Conservation (phyloP, 129 eudicot species). For the Flaveria robusta region DNA sequence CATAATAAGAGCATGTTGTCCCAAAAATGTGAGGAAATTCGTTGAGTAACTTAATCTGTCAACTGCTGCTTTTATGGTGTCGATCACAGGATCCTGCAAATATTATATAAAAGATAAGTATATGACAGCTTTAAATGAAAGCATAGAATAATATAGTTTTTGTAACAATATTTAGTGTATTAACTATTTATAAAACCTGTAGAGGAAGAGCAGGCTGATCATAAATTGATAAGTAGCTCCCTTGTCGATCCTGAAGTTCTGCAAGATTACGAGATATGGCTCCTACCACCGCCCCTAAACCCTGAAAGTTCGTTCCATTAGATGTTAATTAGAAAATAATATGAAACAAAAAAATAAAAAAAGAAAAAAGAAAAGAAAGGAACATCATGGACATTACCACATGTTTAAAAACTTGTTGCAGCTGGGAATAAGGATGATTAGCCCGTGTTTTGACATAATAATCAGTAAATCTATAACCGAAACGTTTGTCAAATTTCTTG, state of each 20-base stretch:
- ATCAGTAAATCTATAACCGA: slow-evolving; percentile 84
- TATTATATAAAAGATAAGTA: slow-evolving; percentile 18
- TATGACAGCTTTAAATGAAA: background rate
- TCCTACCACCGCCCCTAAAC: slow-evolving; percentile 95
- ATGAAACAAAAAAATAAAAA: background rate
- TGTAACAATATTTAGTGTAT: background rate
- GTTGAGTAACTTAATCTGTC: slow-evolving; percentile 77
- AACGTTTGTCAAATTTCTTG: slow-evolving; percentile 92
- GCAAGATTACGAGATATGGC: slow-evolving; percentile 90
- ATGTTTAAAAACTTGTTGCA: slow-evolving; percentile 94
- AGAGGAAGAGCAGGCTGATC: slow-evolving; percentile 89
- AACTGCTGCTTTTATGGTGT: slow-evolving; percentile 65
- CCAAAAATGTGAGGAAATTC: slow-evolving; percentile 72
- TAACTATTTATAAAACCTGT: slow-evolving; percentile 51
- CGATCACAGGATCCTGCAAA: slow-evolving; percentile 87
- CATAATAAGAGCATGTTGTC: slow-evolving; percentile 90
- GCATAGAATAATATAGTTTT: background rate
- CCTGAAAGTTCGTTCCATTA: slow-evolving; percentile 48
- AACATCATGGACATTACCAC: slow-evolving; percentile 56
- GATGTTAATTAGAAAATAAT: slow-evolving; percentile 6
- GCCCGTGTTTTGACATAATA: slow-evolving; percentile 95
- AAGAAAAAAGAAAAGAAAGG: background rate
- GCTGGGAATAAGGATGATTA: slow-evolving; percentile 97
- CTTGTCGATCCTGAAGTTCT: slow-evolving; percentile 90
- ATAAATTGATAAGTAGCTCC: slow-evolving; percentile 93